These are phyloP conservation scores for Pythium inflatum DNA, from an alignment of 352 stramenopile species.

Conservation along the genomic window DNA sequence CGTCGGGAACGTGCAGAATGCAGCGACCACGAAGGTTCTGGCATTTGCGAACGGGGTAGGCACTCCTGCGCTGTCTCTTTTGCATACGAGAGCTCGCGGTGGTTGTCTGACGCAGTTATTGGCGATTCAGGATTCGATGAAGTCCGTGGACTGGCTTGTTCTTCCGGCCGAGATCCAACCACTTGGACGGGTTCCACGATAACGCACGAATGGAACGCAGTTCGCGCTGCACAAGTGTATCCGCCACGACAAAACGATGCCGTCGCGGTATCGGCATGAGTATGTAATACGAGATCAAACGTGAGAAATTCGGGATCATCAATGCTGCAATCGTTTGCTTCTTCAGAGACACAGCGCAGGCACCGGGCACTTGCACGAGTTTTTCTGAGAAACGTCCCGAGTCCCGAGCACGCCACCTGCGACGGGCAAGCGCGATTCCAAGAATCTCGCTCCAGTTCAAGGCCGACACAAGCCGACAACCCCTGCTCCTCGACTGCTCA, in stretches of 20 bases:
- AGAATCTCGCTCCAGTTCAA: not conserved
- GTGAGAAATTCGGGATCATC: too few relatives aligned
- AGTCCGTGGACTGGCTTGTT: constrained; percentile 60
- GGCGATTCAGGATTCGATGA: constrained; percentile 63
- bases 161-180: constrained; percentile 56
- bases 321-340: not conserved
- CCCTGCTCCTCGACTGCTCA: not conserved
- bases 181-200: constrained; percentile 73
- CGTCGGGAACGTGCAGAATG: constrained; percentile 54
- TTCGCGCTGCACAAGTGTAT: constrained; percentile 55
- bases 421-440: not conserved
- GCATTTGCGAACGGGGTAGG: constrained; percentile 12
- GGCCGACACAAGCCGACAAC: not conserved
- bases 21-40: constrained; percentile 34
- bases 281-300: not conserved
- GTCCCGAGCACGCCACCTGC: not conserved
- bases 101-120: constrained; percentile 43
- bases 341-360: too few relatives aligned
- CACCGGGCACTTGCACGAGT: not conserved
- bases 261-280: not conserved
- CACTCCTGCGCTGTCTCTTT: too few relatives aligned
- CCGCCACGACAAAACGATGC: too few relatives aligned
- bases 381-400: not conserved
- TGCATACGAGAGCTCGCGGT: too few relatives aligned
- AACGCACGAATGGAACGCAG: constrained; percentile 72